Base-by-base conservation (phyloP, 2,329 filamentous ascomycete genomes). In the Phialophora chinensis region DNA sequence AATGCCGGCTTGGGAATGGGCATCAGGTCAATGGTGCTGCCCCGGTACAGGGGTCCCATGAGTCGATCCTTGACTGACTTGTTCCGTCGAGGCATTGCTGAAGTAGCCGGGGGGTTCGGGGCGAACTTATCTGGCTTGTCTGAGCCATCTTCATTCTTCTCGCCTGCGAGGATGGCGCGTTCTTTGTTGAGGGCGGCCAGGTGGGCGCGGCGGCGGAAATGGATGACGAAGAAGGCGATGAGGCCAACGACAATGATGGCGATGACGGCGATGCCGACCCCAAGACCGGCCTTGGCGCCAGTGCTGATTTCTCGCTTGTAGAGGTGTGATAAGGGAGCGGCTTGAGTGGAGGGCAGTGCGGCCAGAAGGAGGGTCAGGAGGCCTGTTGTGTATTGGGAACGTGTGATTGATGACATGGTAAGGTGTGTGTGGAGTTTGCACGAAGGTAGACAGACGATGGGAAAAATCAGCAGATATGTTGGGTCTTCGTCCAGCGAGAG, bases 51-150 rank as follows among this genome's bases (percentile, higher is more conserved):
- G 20, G 71, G 71, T 20, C 71, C 71, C 71, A 73, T 73, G 8
- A 73, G 63, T 54, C 71, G 61, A 50, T 73, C 71, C 38, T 73
- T 73, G 60, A 73, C 70, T 12, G 68, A 71, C 62, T 73, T 73
- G 58, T 72, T 68, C 62, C 71, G 63, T 64, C 69, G 61, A 10
- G 71, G 71, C 33, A 72, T 68, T 5, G 54, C 58, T 8, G 63
- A 53, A 10, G 62, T 27, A 1, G 27, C 44, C 49, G 68, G 35
- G 44, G 69, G 68, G 50, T 55, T 57, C 2, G 60, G 52, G 14
- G 64, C 70, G 55, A 69, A 71, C 59, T 70, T 72, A 55, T 72
- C 71, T 8, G 55, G 35, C 60, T 70, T 72, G 66, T 72, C 71
- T 1, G 70, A 60, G 33, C 71, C 71, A 47, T 73, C 71, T 50